A percentile compares a stretch with the other conserved stretches of the same genome.
Conservation (phyloP, 2,329 filamentous ascomycete species). For the Gaeumannomyces tritici region DNA sequence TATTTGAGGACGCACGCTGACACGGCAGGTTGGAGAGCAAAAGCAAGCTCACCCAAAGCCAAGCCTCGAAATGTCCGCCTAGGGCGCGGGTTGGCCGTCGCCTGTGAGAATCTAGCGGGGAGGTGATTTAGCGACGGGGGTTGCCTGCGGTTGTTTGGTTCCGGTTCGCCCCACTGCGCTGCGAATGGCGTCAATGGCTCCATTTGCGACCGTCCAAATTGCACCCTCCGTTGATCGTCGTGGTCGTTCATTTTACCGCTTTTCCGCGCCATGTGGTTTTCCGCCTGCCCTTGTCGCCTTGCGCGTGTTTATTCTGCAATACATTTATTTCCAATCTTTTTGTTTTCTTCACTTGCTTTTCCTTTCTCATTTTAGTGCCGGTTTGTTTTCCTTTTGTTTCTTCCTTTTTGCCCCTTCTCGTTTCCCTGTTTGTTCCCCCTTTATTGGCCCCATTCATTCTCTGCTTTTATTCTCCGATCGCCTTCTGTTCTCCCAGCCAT, state of each 20-base stretch:
- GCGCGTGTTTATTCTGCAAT: not conserved
- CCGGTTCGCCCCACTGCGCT: not conserved
- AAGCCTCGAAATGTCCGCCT: not conserved
- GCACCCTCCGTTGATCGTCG: no score
- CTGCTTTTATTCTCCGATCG: not conserved
- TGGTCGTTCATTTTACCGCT: not conserved
- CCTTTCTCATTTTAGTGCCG: not conserved
- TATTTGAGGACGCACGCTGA: not conserved
- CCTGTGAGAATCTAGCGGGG: not conserved
- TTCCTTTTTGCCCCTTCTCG: not conserved
- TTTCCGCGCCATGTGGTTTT: not conserved
- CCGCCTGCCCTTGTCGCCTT: not conserved
- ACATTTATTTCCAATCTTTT: not conserved
- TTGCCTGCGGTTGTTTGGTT: not conserved
- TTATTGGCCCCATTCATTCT: not conserved
- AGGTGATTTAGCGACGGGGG: not conserved
- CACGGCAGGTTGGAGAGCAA: not conserved
- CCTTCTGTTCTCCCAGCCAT: not conserved
- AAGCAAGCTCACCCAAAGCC: not conserved
- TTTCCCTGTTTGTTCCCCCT: not conserved
- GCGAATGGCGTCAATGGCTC: not conserved
- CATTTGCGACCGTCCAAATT: not conserved
- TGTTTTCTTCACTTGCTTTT: not conserved
- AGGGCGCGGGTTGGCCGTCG: not conserved
- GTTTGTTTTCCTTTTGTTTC: not conserved